Base-by-base conservation (phyloP, 163 green algal genomes). In the Trebouxiophyceae sp. region DNA sequence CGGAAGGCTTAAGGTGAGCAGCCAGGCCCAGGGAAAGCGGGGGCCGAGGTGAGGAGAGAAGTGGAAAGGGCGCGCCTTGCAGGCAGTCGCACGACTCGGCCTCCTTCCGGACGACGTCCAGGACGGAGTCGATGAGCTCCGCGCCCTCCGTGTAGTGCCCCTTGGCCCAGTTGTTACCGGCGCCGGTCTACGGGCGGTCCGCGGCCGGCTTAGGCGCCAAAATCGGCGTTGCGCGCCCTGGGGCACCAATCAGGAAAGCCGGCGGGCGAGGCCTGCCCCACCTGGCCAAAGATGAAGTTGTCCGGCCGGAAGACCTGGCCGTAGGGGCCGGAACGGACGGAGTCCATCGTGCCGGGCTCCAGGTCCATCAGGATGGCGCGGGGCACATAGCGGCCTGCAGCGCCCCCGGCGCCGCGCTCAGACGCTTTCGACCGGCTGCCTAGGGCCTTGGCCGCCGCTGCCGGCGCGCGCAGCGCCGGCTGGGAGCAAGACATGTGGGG, bases 101-200 rank as follows among this genome's bases (percentile, higher is more conserved):
- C 81, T 97, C 92, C 86, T 98, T 98, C 71, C 92, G 88, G 16
- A 97, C 91, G 5, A 97, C 89, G 58, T 97, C 91, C 67, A 97
- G 84, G 8, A 97, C 93, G 23, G 84, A 93, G 82, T 98, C 93
- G 63, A 98, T 97, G 23, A 98, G 82, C 85, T 98, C 93, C 39
- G 92, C 93, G 39, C 93, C 93, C 84, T 97, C 93, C n/a, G 93
- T 98, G 87, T 98, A 98, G 86, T 98, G 93, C 50, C 93, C 93
- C 83, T 97, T 97, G 63, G 93, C 93, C 92, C 92, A 98, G 89
- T 98, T 98, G 84, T 98, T 98, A 33, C 92, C 93, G 20, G 93
- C 93, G 45, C 93, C 93, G 56, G 89, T 96, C 84, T 98, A 90
- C 32, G 34, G 30, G n/a, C 8, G 47, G 3, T 31, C 7, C 23